Evolutionary conservation across 140 eudicot species (phyloP), one percentile per base, ranked within the genome.

Genomic region (Flaveria floridana): DNA sequence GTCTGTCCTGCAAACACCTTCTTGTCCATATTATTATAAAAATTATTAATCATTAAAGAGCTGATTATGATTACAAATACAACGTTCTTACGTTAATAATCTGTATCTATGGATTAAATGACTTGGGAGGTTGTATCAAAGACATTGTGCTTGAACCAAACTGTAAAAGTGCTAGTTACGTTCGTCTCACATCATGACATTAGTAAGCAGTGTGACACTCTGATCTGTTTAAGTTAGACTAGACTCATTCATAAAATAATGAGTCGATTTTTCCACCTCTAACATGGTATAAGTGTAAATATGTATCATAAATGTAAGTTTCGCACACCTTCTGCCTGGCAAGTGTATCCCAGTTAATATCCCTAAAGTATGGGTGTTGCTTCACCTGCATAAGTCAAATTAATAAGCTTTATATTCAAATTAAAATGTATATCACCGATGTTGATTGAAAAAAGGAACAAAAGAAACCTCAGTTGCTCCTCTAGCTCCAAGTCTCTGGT

Each of bases 271-370:
- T 34, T n/a, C 44, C 19, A n/a, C 61, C 19, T 42, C 70, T 73
- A 58, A 72, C 10, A 42, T 18, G 16, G n/a, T 16, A 48, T 65
- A 50, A 34, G 12, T 10, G 28, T 48, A 15, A 47, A 52, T 34
- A 34, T 34, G 41, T 34, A 34, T 39, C 4, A 15, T 53, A 57
- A 71, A 42, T 42, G 15, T 6, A 28, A 42, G 48, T 48, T n/a
- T 21, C 39, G 65, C 13, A 58, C 73, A 92, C 97, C 96, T 92
- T 92, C 71, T 92, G 96, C 76, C 98, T 86, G 39, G 96, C 98
- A 71, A 92, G 92, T 15, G 98, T 92, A 68, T 89, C 96, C 98
- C 98, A 92, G 82, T 89, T 92, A 58, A 92, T 92, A 77, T 92
- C 97, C 78, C 91, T 80, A 78, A 92, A 92, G 76, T 84, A 92